Base-by-base conservation (phyloP, 805 yeast genomes). In the Ogataea zsoltii region DNA sequence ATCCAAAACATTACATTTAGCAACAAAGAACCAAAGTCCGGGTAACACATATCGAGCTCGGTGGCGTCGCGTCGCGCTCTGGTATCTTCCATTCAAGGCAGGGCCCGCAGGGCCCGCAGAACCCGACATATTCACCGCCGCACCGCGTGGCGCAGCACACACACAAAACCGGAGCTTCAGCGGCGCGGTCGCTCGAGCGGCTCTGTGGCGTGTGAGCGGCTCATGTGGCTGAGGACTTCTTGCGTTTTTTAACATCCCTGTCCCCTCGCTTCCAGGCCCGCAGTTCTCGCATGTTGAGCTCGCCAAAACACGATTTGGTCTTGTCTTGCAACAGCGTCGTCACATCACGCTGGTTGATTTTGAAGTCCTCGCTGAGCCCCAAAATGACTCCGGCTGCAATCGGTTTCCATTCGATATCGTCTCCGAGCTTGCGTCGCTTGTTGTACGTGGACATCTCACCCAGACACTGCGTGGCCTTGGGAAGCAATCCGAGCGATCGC, bases 231-330 rank as follows among this genome's bases (percentile, higher is more conserved):
- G 25, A 21, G 13, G 40, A 19, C 12, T 32, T 25, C 18, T 44
- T 45, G 31, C 50, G 34, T 16, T 49, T 45, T 29, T 51, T 50
- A 19, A 47, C 30, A 13, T 45, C 46, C 3, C 49, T 39, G 34
- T 51, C 56, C 1, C 55, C 55, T 23, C 62, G 46, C 23, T 45
- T 46, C 63, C 63, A 58, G 1, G 61, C 61, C 7, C 61, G 41
- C 4, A 58, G 45, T 35, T 54, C 54, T 26, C 63, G 35, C 60
- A 58, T 51, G 40, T 57, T 58, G 26, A 58, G 46, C 31, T 51
- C 53, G 1, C 63, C 61, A 41, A 58, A 58, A 32, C 60, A 54
- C 2, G 61, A 54, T 17, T 41, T 28, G 4, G 45, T 31, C 4
- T 39, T 45, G 16, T 46, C 41, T 17, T 45, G 50, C 23, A 58